Base-by-base conservation (phyloP, 805 yeast genomes). In the Ogataea trehaloabstinens region DNA sequence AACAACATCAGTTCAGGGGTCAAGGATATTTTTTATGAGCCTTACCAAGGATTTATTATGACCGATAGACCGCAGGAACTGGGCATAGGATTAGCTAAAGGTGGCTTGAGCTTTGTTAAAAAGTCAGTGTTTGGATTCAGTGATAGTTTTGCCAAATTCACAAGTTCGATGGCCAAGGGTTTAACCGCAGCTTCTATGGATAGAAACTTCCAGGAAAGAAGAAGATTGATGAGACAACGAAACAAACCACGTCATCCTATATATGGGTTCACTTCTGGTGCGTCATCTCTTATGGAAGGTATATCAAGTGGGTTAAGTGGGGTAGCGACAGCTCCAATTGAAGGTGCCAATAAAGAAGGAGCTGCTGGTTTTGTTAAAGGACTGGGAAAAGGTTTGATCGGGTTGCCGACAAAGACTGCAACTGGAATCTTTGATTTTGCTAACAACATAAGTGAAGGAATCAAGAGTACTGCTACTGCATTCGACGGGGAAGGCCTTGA, bases 11-110 rank as follows among this genome's bases (percentile, higher is more conserved):
- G 95, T 41, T 88, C 97, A 0, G 99, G 99, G 37, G 93, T 93
- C 8, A 76, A 89, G 77, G 99, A 93, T 61, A 84, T 93, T 15
- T 93, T 93, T 60, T 93, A 93, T 58, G 98, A 91, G 57, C 99
- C 99, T 3, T 93, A 91, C 55, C 93, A 89, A 57, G 99, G 99
- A 0, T 86, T 87, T 51, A 78, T 91, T 34, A 78, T 93, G 76
- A 91, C 85, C 46, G 99, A 93, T 60, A 69, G 97, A 27, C 99
- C 99, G 1, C 95, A 87, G 55, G 99, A 95, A 51, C 67, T 93
- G 28, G 98, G 99, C 28, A 85, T 93, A 42, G 95, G 96, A 3
- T 62, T 93, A 31, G 99, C 99, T 1, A 91, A 89, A 58, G 99
- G 99, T 42, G 95, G 98, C 1, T 65, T 88, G 46, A 86, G 96